phyloP scores from a whole-genome alignment of 2,329 filamentous ascomycete species.

The Phoma sp. region DNA sequence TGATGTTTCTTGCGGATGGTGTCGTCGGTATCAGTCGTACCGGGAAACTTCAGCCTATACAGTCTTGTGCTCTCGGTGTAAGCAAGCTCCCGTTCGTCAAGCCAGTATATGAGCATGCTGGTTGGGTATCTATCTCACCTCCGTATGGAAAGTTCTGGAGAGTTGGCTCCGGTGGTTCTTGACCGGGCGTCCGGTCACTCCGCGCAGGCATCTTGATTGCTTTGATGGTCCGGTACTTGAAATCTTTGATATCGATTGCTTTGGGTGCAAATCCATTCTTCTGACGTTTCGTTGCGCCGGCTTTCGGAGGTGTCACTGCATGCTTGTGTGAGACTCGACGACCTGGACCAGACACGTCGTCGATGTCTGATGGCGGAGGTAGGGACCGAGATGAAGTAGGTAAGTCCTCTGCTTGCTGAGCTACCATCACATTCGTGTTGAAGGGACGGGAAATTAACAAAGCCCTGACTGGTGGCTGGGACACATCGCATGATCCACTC shows the following conservation, averaged over 20 bases:
- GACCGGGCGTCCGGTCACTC: not conserved
- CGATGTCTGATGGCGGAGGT: not conserved
- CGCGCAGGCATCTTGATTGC: constrained; percentile 24
- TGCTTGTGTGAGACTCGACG: not conserved
- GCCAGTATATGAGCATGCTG: constrained; percentile 23
- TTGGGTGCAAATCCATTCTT: not conserved
- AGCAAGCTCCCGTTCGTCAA: constrained; percentile 19
- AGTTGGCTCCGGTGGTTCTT: constrained; percentile 11
- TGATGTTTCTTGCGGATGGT: constrained; percentile 23
- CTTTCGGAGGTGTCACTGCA: not conserved
- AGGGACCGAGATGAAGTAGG: not conserved
- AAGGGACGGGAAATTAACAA: no score
- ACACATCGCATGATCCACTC: not conserved
- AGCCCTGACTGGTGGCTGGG: not conserved
- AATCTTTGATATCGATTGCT: not conserved
- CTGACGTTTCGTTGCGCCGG: not conserved
- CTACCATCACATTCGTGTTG: no score
- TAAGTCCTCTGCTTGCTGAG: no score
- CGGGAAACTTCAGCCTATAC: constrained; percentile 17
- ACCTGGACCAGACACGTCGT: not conserved
- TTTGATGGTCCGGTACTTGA: constrained; percentile 23
- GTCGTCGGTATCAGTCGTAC: constrained; percentile 16
- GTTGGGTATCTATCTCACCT: constrained; percentile 18
- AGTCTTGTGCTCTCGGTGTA: constrained; percentile 15
- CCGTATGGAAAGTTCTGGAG: constrained; percentile 15